A percentile compares a stretch with the other conserved stretches of the same genome.
Conservation (phyloP, 2,329 filamentous ascomycete species). For the Ophiostoma pallidulum region DNA sequence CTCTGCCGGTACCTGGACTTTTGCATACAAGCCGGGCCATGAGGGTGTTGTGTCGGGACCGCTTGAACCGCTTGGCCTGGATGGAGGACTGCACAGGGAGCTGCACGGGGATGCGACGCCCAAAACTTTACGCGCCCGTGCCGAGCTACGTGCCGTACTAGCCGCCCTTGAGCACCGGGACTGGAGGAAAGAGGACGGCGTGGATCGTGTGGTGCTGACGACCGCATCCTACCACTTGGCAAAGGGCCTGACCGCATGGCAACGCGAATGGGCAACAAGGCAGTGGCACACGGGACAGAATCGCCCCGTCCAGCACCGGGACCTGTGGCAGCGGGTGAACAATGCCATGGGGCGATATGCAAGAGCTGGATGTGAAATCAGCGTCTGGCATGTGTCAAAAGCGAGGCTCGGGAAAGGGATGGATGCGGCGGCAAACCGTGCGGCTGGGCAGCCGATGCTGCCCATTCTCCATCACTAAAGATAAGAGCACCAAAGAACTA, state of each 20-base stretch:
- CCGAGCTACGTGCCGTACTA: not conserved
- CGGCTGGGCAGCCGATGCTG: not conserved
- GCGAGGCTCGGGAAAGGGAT: not conserved
- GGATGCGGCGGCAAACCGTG: not conserved
- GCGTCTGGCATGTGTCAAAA: not conserved
- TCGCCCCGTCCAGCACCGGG: not conserved
- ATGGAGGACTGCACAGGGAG: not conserved
- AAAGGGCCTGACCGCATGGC: not conserved
- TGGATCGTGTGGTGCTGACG: not conserved
- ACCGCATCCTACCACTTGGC: not conserved
- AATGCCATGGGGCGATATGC: not conserved
- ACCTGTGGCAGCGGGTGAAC: constrained; percentile 2
- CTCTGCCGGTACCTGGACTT: not conserved
- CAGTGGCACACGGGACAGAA: not conserved
- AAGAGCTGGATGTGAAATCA: constrained; percentile 1
- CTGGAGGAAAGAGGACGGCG: not conserved
- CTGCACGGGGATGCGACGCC: too few species aligned
- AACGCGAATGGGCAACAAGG: not conserved
- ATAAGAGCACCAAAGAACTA: too few species aligned
- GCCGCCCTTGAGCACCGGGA: not conserved
- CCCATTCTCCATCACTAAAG: too few species aligned
- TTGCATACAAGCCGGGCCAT: not conserved
- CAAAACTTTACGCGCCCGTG: not conserved
- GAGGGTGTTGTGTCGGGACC: not conserved
- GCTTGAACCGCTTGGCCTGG: not conserved